A percentile compares a stretch with the other conserved stretches of the same genome.
Evolutionary conservation across 441 rosid species (phyloP).

Genomic region (Adansonia grandidieri): DNA sequence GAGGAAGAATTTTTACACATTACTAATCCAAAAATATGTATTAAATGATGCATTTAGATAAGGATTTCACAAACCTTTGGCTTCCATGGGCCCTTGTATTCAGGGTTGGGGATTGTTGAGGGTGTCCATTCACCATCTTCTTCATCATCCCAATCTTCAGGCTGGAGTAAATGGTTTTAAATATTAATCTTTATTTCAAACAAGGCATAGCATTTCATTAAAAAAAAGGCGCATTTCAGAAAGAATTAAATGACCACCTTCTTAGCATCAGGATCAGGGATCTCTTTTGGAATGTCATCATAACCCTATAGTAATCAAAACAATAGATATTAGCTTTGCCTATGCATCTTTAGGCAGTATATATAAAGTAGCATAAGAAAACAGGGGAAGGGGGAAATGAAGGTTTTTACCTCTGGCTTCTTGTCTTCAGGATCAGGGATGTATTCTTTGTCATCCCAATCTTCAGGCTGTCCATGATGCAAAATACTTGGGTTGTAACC

Average conservation of each 20-base stretch:
- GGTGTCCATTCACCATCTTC: conserved; percentile 96
- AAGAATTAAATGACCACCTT: conserved; percentile 52
- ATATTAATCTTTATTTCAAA: conserved; percentile 14
- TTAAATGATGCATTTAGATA: neutral
- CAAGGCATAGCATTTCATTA: neutral
- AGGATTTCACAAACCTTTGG: conserved; percentile 67
- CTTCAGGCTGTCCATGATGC: conserved; percentile 75
- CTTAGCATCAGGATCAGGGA: conserved; percentile 78
- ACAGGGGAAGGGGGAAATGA: neutral
- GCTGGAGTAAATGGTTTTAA: conserved; percentile 44
- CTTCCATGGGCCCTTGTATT: conserved; percentile 92
- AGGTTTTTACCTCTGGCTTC: conserved; percentile 71
- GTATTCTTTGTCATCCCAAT: conserved; percentile 91
- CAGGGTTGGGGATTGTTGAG: conserved; percentile 85
- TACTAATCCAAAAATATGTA: neutral
- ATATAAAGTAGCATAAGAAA: neutral
- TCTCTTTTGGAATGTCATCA: conserved; percentile 93
- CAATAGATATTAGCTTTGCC: neutral
- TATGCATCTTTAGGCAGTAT: neutral
- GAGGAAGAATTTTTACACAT: neutral
- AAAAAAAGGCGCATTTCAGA: neutral
- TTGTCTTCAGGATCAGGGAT: conserved; percentile 91
- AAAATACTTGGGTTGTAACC: conserved; percentile 17
- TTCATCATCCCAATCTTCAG: conserved; percentile 97
- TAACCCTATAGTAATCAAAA: conserved; percentile 51